Evolutionary conservation across 352 stramenopile genomes (phyloP).

Genomic region (Phytophthora sp.): DNA sequence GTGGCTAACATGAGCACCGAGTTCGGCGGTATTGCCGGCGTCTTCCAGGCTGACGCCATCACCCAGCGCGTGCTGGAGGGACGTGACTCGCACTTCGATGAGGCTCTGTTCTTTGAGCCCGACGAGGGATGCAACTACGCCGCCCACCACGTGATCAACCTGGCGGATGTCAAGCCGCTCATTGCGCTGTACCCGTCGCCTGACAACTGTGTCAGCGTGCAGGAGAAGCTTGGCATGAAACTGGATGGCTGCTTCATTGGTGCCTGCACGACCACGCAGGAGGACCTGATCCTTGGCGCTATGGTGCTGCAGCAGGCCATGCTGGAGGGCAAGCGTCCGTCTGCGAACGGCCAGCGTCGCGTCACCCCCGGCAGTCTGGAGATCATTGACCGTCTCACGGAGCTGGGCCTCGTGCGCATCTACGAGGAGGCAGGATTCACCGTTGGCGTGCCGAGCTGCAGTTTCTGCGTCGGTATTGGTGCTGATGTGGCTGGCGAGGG

Average conservation of each 20-base stretch:
- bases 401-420: slow-evolving; percentile 70
- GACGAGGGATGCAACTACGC: slow-evolving; percentile 77
- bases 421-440: slow-evolving; percentile 84
- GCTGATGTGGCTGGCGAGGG: slow-evolving; percentile 74
- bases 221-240: slow-evolving; percentile 75
- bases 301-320: slow-evolving; percentile 80
- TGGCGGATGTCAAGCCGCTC: slow-evolving; percentile 60
- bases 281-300: slow-evolving; percentile 80
- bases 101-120: slow-evolving; percentile 74
- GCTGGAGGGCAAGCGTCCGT: slow-evolving; percentile 63
- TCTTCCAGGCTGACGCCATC: slow-evolving; percentile 80
- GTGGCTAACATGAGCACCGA: slow-evolving; percentile 88
- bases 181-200: slow-evolving; percentile 82
- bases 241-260: slow-evolving; percentile 87
- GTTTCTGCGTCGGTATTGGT: slow-evolving; percentile 84
- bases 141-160: slow-evolving; percentile 75
- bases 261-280: slow-evolving; percentile 81
- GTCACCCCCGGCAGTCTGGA: slow-evolving; percentile 82
- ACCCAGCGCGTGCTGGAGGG: slow-evolving; percentile 62
- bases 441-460: slow-evolving; percentile 78
- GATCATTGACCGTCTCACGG: slow-evolving; percentile 67
- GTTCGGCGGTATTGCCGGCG: slow-evolving; percentile 82
- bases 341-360: slow-evolving; percentile 55
- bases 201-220: slow-evolving; percentile 78
- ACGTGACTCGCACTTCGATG: slow-evolving; percentile 66